Evolutionary conservation across 1,284 basidiomycete species (phyloP).

Genomic region (Uromyces viciae-fabae): DNA sequence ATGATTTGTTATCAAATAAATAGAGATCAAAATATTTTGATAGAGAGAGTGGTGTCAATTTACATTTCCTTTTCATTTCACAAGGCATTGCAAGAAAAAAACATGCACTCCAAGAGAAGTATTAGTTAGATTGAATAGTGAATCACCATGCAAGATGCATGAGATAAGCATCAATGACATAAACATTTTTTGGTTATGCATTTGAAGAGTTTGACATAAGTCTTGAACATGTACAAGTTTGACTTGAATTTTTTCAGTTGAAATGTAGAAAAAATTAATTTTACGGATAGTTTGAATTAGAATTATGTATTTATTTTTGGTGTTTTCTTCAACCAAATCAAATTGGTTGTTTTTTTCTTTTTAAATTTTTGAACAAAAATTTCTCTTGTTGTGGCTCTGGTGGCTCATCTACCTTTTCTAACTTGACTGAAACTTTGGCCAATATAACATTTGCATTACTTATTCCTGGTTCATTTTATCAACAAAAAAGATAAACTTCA

Average conservation of each 20-base stretch:
- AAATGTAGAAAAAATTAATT: background rate
- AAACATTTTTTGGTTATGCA: background rate
- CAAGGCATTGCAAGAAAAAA: no score
- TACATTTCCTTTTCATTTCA: background rate
- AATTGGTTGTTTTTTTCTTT: background rate
- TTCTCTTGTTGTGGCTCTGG: slow-evolving; percentile 23
- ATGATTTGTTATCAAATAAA: background rate
- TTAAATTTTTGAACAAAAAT: background rate
- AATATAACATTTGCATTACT: slow-evolving; percentile 14
- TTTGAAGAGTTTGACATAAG: slow-evolving; percentile 5
- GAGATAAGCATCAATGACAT: slow-evolving; percentile 15
- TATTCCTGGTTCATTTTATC: slow-evolving; percentile 25
- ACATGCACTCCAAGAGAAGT: no score
- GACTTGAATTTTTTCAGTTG: slow-evolving; percentile 27
- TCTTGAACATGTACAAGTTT: slow-evolving; percentile 9
- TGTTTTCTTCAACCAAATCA: background rate
- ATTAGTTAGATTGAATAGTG: background rate
- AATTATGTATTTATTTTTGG: background rate
- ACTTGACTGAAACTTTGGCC: background rate
- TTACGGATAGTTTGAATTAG: background rate
- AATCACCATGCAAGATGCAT: slow-evolving; percentile 30
- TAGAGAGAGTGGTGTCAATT: background rate
- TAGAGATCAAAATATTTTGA: background rate
- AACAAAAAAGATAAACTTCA: background rate
- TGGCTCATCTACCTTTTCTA: background rate